A percentile compares a stretch with the other conserved stretches of the same genome.
Conservation (phyloP, 1,284 basidiomycete genomes). For the Tylopilus sp. region DNA sequence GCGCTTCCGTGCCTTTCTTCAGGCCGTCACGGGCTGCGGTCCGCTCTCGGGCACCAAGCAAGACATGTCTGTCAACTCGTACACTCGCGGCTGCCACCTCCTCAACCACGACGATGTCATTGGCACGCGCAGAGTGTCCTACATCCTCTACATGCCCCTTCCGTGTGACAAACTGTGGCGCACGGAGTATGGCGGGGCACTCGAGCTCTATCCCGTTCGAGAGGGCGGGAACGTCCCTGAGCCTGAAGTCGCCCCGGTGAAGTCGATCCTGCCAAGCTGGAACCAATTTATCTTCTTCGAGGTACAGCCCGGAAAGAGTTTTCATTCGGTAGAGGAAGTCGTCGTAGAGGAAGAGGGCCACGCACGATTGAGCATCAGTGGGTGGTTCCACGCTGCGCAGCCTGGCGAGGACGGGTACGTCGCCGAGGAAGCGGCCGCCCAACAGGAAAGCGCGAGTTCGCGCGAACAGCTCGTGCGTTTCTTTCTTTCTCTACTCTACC, state of each 20-base stretch:
- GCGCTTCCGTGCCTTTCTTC: slow-evolving; percentile 82
- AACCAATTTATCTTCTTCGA: slow-evolving; percentile 98
- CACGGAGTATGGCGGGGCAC: slow-evolving; percentile 86
- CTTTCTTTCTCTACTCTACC: neutral
- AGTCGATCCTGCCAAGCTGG: slow-evolving; percentile 80
- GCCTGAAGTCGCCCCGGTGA: slow-evolving; percentile 59
- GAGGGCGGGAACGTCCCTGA: slow-evolving; percentile 51
- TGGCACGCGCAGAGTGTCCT: slow-evolving; percentile 90
- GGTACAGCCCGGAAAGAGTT: slow-evolving; percentile 85
- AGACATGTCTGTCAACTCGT: slow-evolving; percentile 95
- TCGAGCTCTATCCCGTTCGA: slow-evolving; percentile 87
- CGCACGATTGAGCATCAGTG: slow-evolving; percentile 84
- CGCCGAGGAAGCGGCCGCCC: slow-evolving; percentile 37
- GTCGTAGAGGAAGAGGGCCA: slow-evolving; percentile 74
- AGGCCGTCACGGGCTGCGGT: slow-evolving; percentile 89
- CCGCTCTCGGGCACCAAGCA: slow-evolving; percentile 90
- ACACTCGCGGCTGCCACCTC: slow-evolving; percentile 88
- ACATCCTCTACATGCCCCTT: slow-evolving; percentile 96
- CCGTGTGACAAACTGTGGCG: slow-evolving; percentile 67
- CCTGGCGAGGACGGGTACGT: slow-evolving; percentile 88
- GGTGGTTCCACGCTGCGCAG: slow-evolving; percentile 95
- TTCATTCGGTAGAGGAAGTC: slow-evolving; percentile 97
- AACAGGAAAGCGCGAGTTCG: slow-evolving; percentile 55
- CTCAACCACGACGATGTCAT: slow-evolving; percentile 99
- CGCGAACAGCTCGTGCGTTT: slow-evolving; percentile 73